Evolutionary conservation across 2,329 filamentous ascomycete genomes (phyloP).

Genomic region (Colletotrichum lini): DNA sequence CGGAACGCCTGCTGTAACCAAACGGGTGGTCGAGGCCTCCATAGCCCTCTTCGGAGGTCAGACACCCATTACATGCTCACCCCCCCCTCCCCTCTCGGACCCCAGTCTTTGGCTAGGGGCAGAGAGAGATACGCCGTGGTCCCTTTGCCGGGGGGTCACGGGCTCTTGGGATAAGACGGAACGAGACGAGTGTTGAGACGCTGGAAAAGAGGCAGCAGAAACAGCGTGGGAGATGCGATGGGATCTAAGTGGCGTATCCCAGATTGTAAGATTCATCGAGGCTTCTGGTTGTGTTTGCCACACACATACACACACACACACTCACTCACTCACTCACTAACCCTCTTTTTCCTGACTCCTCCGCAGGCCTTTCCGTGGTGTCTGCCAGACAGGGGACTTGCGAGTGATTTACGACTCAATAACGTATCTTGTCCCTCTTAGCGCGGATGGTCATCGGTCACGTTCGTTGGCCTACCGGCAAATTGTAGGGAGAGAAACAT

Average conservation of each 20-base stretch:
- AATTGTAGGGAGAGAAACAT: neutral
- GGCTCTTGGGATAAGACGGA: neutral
- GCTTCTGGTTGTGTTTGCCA: neutral
- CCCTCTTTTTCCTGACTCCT: neutral
- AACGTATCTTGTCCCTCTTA: neutral
- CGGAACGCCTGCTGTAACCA: neutral
- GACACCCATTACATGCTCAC: neutral
- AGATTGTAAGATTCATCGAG: neutral
- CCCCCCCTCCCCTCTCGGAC: neutral
- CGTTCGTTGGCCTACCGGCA: neutral
- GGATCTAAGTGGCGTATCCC: neutral
- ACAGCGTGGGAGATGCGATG: neutral
- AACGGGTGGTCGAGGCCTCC: conserved; percentile 9
- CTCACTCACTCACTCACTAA: too few species aligned
- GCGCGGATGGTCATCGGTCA: neutral
- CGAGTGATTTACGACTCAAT: neutral
- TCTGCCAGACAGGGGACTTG: neutral
- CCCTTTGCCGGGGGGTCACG: neutral
- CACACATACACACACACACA: too few species aligned
- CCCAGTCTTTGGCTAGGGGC: neutral
- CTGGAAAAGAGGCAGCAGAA: neutral
- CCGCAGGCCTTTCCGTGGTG: too few species aligned
- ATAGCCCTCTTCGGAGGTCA: neutral
- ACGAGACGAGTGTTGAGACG: neutral
- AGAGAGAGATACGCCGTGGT: neutral